Percentiles rank a stretch among this genome's conserved stretches.
Conservation (phyloP, 2,329 filamentous ascomycete genomes). For the Ophiocordyceps polyrhachis-furcata region DNA sequence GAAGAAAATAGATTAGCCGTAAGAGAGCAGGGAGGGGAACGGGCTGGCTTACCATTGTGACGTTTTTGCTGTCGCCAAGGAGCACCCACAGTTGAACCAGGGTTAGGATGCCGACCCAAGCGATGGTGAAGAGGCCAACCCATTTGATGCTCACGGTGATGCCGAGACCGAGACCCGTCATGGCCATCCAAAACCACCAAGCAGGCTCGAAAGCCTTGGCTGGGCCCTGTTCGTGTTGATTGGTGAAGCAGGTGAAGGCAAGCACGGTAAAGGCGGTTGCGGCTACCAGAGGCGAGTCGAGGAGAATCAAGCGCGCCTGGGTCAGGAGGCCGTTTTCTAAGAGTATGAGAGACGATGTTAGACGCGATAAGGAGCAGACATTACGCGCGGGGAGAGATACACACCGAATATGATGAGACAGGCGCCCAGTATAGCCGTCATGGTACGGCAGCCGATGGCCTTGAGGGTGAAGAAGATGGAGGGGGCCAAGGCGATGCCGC, state of each 20-base stretch:
- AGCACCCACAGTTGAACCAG: constrained; percentile 87
- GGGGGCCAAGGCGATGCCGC: constrained; percentile 74
- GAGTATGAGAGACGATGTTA: not conserved
- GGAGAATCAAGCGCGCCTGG: constrained; percentile 84
- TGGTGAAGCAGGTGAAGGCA: constrained; percentile 81
- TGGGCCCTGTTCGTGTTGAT: constrained; percentile 89
- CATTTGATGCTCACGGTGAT: constrained; percentile 94
- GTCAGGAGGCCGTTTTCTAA: constrained; percentile 88
- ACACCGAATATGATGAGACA: constrained; percentile 76
- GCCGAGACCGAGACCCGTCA: constrained; percentile 73
- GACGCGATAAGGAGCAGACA: not conserved
- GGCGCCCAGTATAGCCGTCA: constrained; percentile 67
- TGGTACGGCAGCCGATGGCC: constrained; percentile 71
- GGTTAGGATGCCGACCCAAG: constrained; percentile 88
- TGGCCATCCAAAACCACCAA: constrained; percentile 96
- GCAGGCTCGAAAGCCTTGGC: constrained; percentile 68
- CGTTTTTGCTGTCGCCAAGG: constrained; percentile 71
- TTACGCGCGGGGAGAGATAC: not conserved
- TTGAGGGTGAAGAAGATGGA: constrained; percentile 92
- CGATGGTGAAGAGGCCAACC: constrained; percentile 97
- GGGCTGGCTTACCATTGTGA: constrained; percentile 45
- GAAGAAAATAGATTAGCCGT: constrained; percentile 5
- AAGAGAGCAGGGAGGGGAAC: not conserved
- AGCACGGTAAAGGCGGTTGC: constrained; percentile 85
- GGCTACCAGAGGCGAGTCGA: constrained; percentile 86